Percentiles rank a stretch among this genome's conserved stretches.
These are phyloP conservation scores for Eremothecium coryli DNA, from an alignment of 1,139 yeast genomes.

Conservation along the genomic window DNA sequence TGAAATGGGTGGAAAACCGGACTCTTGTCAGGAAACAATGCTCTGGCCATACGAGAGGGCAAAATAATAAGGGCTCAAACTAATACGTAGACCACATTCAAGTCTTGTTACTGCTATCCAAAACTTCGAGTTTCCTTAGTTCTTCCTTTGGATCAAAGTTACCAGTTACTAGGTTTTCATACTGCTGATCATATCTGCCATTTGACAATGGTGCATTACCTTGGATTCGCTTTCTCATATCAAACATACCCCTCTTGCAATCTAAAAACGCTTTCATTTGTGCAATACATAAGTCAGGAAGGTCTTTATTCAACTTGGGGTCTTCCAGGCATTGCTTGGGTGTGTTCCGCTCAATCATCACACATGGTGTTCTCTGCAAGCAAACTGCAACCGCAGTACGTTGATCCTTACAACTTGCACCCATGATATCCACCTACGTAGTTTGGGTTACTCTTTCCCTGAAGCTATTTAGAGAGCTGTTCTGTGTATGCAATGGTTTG, in stretches of 20 bases:
- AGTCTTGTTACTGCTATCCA: conserved; percentile 33
- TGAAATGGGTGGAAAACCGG: too few relatives aligned
- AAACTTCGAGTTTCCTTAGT: conserved; percentile 52
- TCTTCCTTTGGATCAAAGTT: conserved; percentile 76
- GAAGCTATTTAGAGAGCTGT: too few relatives aligned
- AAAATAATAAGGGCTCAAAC: too few relatives aligned
- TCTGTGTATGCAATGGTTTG: too few relatives aligned
- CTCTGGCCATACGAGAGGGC: too few relatives aligned
- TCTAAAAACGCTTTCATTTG: conserved; percentile 80
- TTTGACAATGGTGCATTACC: conserved; percentile 93
- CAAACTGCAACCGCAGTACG: conserved; percentile 90
- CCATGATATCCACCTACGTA: conserved; percentile 18
- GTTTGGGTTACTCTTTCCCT: too few relatives aligned
- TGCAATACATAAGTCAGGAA: conserved; percentile 84
- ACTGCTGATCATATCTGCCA: conserved; percentile 84
- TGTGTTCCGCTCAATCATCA: conserved; percentile 75
- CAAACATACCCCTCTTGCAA: conserved; percentile 76
- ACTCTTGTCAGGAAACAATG: too few relatives aligned
- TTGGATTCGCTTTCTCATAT: conserved; percentile 83
- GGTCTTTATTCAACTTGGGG: conserved; percentile 62
- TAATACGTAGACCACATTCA: conserved; percentile 6
- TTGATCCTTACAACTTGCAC: conserved; percentile 80
- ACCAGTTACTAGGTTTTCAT: conserved; percentile 68
- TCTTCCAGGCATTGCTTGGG: conserved; percentile 83
- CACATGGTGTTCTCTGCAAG: conserved; percentile 93